These are phyloP conservation scores for Melampsora larici-populina DNA, from an alignment of 1,284 basidiomycete species.

Conservation along the genomic window DNA sequence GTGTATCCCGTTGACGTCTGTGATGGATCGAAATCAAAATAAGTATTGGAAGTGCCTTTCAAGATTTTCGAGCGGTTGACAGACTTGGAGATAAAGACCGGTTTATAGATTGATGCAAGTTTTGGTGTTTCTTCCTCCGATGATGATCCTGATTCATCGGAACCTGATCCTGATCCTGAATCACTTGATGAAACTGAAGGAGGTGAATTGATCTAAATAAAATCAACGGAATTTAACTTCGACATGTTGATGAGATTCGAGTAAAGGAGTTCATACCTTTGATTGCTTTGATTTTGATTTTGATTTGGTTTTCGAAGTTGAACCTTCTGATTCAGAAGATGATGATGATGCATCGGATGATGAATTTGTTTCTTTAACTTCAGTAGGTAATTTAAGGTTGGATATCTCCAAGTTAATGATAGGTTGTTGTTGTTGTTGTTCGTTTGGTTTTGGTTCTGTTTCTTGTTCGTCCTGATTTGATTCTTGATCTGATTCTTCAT, in stretches of 20 bases:
- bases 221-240: not conserved
- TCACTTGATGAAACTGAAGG: not conserved
- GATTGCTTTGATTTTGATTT: conserved; percentile 5
- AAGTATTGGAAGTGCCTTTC: no score
- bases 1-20: no score
- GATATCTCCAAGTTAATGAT: no score
- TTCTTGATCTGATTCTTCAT: no score
- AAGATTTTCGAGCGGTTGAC: conserved; percentile 50
- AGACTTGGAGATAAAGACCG: conserved; percentile 85
- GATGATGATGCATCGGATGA: not conserved
- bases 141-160: conserved; percentile 1
- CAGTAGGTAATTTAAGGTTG: no score
- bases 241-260: not conserved
- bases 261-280: not conserved
- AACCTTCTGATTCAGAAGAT: no score
- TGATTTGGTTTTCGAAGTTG: not conserved
- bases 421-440: no score
- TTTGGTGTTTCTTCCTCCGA: conserved; percentile 11
- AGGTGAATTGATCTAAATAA: not conserved
- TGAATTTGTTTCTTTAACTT: no score
- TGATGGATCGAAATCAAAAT: no score
- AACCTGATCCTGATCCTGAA: conserved; percentile 12
- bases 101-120: conserved; percentile 64
- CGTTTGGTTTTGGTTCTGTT: no score
- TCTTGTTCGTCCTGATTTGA: no score